Evolutionary conservation across 2,329 filamentous ascomycete genomes (phyloP).

Genomic region (Phoma sp.): DNA sequence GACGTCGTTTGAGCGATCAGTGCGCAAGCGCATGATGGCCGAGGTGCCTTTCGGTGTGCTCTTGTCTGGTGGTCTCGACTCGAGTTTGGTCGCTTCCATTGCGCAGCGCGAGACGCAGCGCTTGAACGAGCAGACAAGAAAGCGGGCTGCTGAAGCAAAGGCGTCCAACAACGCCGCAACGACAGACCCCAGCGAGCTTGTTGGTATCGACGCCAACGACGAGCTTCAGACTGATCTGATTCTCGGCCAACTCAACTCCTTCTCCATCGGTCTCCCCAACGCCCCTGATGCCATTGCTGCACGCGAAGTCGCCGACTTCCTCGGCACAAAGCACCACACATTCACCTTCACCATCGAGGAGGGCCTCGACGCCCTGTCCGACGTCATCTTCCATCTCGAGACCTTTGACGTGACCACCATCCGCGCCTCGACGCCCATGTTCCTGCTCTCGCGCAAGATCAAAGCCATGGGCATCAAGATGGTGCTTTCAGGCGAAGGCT

Average conservation of each 20-base stretch:
- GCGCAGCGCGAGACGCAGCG: conserved; percentile 90
- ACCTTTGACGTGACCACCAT: conserved; percentile 98
- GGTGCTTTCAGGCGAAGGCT: conserved; percentile 96
- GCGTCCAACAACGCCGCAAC: conserved; percentile 25
- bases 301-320: conserved; percentile 90
- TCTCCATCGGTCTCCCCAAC: conserved; percentile 94
- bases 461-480: conserved; percentile 99
- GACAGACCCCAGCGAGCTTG: conserved; percentile 61
- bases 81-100: conserved; percentile 91
- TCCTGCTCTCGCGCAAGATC: conserved; percentile 96
- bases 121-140: conserved; percentile 68
- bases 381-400: conserved; percentile 98
- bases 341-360: conserved; percentile 99
- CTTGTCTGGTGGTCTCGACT: conserved; percentile 93
- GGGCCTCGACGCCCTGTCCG: conserved; percentile 92
- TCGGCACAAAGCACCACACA: conserved; percentile 96
- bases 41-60: conserved; percentile 98
- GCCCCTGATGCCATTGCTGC: conserved; percentile 93
- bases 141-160: conserved; percentile 45
- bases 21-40: conserved; percentile 97
- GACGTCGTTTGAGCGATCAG: conserved; percentile 83
- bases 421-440: conserved; percentile 98
- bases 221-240: conserved; percentile 88
- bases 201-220: conserved; percentile 93
- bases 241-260: conserved; percentile 94